These are phyloP conservation scores for Ogataea polymorpha DNA, from an alignment of 805 yeast genomes.

Conservation along the genomic window DNA sequence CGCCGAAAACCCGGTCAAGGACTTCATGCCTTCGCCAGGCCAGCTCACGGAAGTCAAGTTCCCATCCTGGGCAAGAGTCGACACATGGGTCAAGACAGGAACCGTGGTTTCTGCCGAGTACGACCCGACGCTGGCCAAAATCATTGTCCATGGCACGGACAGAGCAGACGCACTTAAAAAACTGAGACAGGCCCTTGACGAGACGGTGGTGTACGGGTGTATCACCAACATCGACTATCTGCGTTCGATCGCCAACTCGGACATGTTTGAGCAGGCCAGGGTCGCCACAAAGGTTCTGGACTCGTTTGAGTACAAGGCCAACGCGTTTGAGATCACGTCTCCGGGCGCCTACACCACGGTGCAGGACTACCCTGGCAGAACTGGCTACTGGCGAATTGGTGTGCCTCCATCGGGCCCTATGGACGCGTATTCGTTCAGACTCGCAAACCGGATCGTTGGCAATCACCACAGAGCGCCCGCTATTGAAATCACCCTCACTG, in stretches of 20 bases:
- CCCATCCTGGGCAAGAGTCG: slow-evolving; percentile 91
- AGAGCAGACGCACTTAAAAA: slow-evolving; percentile 80
- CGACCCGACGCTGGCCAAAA: slow-evolving; percentile 95
- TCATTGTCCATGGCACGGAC: slow-evolving; percentile 89
- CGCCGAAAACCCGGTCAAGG: slow-evolving; percentile 96
- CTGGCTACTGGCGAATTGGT: slow-evolving; percentile 84
- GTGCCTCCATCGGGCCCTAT: slow-evolving; percentile 99
- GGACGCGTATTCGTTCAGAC: slow-evolving; percentile 88
- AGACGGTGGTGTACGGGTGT: slow-evolving; percentile 86
- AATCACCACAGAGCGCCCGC: slow-evolving; percentile 82
- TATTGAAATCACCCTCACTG: slow-evolving; percentile 81
- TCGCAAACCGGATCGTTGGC: slow-evolving; percentile 90
- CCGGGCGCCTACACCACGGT: slow-evolving; percentile 97
- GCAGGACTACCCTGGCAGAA: slow-evolving; percentile 93
- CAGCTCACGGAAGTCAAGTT: slow-evolving; percentile 79
- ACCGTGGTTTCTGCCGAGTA: slow-evolving; percentile 86
- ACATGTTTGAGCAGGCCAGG: slow-evolving; percentile 78
- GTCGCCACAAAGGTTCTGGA: slow-evolving; percentile 89
- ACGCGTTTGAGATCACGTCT: slow-evolving; percentile 76
- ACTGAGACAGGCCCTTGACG: slow-evolving; percentile 75
- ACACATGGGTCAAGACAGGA: slow-evolving; percentile 91
- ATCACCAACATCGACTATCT: slow-evolving; percentile 87
- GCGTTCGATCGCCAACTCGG: slow-evolving; percentile 77
- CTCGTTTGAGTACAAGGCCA: slow-evolving; percentile 71
- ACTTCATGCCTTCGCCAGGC: slow-evolving; percentile 95